phyloP scores from a whole-genome alignment of 768 basidiomycete species.

The Mycena pura region DNA sequence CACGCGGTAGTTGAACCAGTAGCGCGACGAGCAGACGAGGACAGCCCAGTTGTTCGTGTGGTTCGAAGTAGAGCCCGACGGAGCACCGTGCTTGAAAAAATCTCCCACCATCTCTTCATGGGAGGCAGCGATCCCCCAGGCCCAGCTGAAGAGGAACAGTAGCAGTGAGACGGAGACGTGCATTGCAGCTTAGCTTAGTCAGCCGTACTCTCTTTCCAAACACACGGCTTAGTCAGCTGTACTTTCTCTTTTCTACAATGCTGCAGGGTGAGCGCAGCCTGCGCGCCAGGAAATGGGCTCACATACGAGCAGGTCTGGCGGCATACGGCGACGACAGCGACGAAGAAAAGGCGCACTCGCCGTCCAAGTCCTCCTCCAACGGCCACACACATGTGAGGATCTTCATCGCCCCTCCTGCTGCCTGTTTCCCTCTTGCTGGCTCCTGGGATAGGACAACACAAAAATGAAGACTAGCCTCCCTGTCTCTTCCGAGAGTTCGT shows the following conservation, averaged over 20 bases:
- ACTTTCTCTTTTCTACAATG: conserved; percentile 10
- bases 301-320: conserved; percentile 53
- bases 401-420: conserved; percentile 44
- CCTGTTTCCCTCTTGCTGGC: conserved; percentile 73
- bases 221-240: no score
- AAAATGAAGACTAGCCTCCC: conserved; percentile 47
- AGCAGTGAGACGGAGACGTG: conserved; percentile 28
- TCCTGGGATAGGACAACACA: conserved; percentile 70
- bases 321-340: conserved; percentile 72
- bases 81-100: conserved; percentile 53
- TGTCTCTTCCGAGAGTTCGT: conserved; percentile 51
- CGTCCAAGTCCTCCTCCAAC: conserved; percentile 33
- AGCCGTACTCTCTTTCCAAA: background rate
- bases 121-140: conserved; percentile 35
- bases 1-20: conserved; percentile 99
- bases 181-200: background rate
- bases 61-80: conserved; percentile 38
- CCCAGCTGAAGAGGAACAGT: conserved; percentile 43
- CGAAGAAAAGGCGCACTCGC: conserved; percentile 49
- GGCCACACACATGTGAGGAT: conserved; percentile 66
- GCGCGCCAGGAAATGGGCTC: no score
- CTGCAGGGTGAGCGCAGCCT: conserved; percentile 27
- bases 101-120: conserved; percentile 49
- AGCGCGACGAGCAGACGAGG: conserved; percentile 89
- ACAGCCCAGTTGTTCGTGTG: conserved; percentile 99